Evolutionary conservation across 352 stramenopile species (phyloP), one percentile per base, ranked within the genome.

Genomic region (Globisporangium alternatum): DNA sequence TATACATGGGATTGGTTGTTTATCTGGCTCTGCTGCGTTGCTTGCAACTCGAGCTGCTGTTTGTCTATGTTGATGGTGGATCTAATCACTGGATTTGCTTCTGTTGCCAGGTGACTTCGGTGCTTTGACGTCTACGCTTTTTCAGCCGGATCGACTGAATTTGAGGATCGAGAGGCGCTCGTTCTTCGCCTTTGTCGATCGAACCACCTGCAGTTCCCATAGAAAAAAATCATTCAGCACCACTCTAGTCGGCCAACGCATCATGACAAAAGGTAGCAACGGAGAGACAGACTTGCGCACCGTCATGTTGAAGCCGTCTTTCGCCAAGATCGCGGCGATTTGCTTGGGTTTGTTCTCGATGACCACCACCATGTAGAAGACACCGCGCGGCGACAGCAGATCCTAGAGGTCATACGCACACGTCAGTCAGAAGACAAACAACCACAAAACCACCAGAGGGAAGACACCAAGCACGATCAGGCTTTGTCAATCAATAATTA

Each of bases 321-420:
- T 68, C 0, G 71, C 70, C 15, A 97, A 73, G 60, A 93, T 78
- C n/a, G 70, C 60, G 9, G 73, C 82, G 41, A 99, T 97, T 67
- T 99, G 82, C 49, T 95, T 87, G 3, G 97, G 97, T 65, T 96
- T 91, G 79, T 99, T 99, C 67, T 99, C 97, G 48, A 96, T 84
- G 1, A 99, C 96, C 5, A 96, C 90, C n/a, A 99, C 91, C 79
- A 99, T 90, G 75, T 99, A 99, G 57, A 98, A 98, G 5, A 98
- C 84, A 12, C 97, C 97, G 21, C 37, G 65, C 3, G 81, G 71
- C 1, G 88, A 96, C 10, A 98, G 54, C 49, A 98, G 35, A 28
- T 76, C 44, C 79, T 90, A 44, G 13, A 44, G 54, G 22, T 21
- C 10, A 22, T 10, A 22, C 4, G 13, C 15, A n/a, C n/a, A n/a